A percentile compares a stretch with the other conserved stretches of the same genome.
Evolutionary conservation across 805 yeast species (phyloP).

Genomic region (Myxozyma vanderwaltii): DNA sequence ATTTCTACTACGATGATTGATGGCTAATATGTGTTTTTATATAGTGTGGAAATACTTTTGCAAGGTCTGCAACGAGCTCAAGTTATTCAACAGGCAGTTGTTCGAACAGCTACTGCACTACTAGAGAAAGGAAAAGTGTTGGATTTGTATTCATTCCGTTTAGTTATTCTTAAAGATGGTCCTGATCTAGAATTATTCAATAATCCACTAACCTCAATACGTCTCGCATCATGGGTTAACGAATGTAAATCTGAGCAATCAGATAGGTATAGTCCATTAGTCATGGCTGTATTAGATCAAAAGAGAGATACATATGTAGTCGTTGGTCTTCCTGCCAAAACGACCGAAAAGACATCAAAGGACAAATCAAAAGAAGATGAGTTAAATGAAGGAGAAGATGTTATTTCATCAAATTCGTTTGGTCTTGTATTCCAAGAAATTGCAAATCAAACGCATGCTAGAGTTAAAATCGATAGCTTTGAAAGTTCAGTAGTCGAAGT

Average conservation of each 20-base stretch:
- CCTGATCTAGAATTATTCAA: constrained; percentile 76
- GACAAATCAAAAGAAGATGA: no score
- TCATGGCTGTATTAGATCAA: constrained; percentile 48
- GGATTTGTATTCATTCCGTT: constrained; percentile 74
- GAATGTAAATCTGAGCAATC: constrained; percentile 48
- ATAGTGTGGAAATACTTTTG: constrained; percentile 52
- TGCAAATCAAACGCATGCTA: constrained; percentile 80
- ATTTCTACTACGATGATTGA: no score
- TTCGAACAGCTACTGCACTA: constrained; percentile 85
- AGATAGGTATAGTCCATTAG: constrained; percentile 22
- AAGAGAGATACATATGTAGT: constrained; percentile 38
- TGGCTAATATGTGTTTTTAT: no score
- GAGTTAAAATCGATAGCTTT: constrained; percentile 88
- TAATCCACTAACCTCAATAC: constrained; percentile 81
- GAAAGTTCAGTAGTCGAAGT: constrained; percentile 93
- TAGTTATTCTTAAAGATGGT: constrained; percentile 87
- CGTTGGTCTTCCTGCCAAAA: constrained; percentile 20
- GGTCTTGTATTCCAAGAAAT: constrained; percentile 90
- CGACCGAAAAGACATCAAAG: background rate
- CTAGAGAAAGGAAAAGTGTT: constrained; percentile 80
- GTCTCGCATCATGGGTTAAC: constrained; percentile 87
- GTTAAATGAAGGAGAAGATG: constrained; percentile 42
- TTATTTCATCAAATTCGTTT: constrained; percentile 71
- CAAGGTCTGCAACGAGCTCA: constrained; percentile 87
- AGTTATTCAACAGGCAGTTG: constrained; percentile 75